A percentile compares a stretch with the other conserved stretches of the same genome.
Conservation (phyloP, 2,329 filamentous ascomycete species). For the Botryotinia narcissicola region DNA sequence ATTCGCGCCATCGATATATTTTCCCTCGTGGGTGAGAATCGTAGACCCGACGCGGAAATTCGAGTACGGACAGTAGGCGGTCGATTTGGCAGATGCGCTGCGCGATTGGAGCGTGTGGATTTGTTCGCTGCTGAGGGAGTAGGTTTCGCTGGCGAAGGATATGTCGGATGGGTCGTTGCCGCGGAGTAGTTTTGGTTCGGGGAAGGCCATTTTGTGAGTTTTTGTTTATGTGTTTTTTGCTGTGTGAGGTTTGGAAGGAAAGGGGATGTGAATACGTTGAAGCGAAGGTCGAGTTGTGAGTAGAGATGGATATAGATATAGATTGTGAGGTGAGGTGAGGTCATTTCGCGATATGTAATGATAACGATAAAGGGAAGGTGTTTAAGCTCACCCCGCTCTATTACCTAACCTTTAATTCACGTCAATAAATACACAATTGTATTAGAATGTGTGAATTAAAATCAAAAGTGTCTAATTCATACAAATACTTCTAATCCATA, state of each 20-base stretch:
- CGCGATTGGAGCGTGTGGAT: conserved; percentile 63
- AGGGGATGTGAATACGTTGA: neutral
- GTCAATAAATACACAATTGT: neutral
- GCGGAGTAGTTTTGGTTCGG: neutral
- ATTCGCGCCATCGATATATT: conserved; percentile 66
- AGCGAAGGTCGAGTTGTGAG: neutral
- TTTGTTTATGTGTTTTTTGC: no score
- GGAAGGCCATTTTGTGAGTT: neutral
- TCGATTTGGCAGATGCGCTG: conserved; percentile 70
- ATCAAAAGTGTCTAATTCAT: no score
- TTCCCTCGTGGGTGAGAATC: conserved; percentile 60
- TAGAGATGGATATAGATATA: neutral
- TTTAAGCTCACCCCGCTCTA: neutral
- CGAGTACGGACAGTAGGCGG: conserved; percentile 69
- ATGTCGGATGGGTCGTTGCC: conserved; percentile 5
- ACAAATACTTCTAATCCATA: no score
- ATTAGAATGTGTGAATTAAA: no score
- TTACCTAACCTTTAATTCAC: neutral
- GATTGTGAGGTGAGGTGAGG: neutral
- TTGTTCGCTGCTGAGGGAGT: conserved; percentile 59
- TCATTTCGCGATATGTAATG: neutral
- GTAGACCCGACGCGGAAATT: conserved; percentile 87
- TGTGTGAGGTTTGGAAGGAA: neutral
- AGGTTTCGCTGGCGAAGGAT: conserved; percentile 25
- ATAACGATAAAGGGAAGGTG: conserved; percentile 1